phyloP scores from a whole-genome alignment of 2,329 filamentous ascomycete genomes.

The Fusarium pseudonygamai region DNA sequence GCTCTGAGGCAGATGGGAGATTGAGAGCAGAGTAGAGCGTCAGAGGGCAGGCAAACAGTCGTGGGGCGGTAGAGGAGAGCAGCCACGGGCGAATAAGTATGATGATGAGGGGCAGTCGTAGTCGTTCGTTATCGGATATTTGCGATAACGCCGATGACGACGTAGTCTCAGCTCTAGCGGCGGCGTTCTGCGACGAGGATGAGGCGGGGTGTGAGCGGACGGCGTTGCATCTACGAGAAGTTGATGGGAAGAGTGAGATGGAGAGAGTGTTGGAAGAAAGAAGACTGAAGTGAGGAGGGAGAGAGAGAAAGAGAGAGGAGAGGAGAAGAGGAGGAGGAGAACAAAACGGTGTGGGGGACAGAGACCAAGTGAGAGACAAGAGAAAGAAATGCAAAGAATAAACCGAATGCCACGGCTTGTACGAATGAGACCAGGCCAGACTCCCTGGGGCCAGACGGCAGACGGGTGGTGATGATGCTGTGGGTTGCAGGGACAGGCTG shows the following conservation, averaged over 20 bases:
- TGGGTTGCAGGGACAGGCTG: conserved; percentile 41
- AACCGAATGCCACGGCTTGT: conserved; percentile 43
- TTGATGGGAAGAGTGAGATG: background rate
- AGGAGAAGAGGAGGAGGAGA: conserved; percentile 1
- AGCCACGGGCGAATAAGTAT: conserved; percentile 18
- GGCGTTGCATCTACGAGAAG: background rate
- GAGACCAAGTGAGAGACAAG: conserved; percentile 23
- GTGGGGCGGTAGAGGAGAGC: conserved; percentile 10
- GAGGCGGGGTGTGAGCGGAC: conserved; percentile 17
- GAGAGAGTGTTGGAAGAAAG: background rate
- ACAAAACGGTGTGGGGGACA: conserved; percentile 29
- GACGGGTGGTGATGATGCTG: conserved; percentile 40
- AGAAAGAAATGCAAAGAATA: conserved; percentile 30
- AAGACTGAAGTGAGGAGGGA: background rate
- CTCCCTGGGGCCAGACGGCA: conserved; percentile 22
- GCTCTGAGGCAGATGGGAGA: conserved; percentile 17
- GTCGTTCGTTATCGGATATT: conserved; percentile 41
- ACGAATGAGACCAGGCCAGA: conserved; percentile 35
- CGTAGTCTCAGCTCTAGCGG: conserved; percentile 38
- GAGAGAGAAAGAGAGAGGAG: background rate
- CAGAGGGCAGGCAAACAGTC: conserved; percentile 9
- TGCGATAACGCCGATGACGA: conserved; percentile 45
- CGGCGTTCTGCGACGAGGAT: conserved; percentile 29
- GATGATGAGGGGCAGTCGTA: conserved; percentile 40
- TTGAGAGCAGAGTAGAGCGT: conserved; percentile 11